phyloP scores from a whole-genome alignment of 2,329 filamentous ascomycete genomes.

The Alternaria sp. region DNA sequence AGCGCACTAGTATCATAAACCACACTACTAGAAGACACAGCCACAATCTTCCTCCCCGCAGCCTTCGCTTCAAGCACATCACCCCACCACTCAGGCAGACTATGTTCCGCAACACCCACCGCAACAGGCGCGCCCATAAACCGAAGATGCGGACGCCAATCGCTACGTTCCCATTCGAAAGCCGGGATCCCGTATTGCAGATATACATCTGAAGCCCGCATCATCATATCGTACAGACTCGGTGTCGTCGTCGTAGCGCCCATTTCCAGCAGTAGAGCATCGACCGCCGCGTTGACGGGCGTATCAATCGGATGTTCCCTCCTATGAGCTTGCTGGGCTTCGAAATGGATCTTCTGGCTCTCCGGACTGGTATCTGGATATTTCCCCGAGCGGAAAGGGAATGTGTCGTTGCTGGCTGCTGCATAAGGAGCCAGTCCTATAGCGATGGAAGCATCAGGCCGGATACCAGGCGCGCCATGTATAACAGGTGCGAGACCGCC shows the following conservation, averaged over 20 bases:
- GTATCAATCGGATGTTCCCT: conserved; percentile 11
- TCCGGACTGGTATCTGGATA: conserved; percentile 13
- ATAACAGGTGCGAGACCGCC: conserved; percentile 38
- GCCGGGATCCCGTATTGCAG: conserved; percentile 45
- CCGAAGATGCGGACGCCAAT: conserved; percentile 49
- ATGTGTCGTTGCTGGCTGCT: conserved; percentile 17
- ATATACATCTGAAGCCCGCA: conserved; percentile 26
- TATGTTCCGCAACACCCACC: conserved; percentile 13
- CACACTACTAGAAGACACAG: conserved; percentile 57
- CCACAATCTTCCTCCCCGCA: conserved; percentile 49
- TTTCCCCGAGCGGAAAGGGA: conserved; percentile 17
- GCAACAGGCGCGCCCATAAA: conserved; percentile 49
- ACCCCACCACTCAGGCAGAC: conserved; percentile 55
- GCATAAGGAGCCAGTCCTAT: conserved; percentile 43
- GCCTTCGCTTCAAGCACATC: conserved; percentile 50
- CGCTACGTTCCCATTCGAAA: conserved; percentile 44
- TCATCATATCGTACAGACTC: conserved; percentile 28
- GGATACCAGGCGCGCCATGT: conserved; percentile 48
- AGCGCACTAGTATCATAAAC: conserved; percentile 50
- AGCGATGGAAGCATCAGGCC: conserved; percentile 47
- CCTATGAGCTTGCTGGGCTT: conserved; percentile 6
- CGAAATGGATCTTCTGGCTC: conserved; percentile 12
- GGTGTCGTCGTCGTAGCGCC: conserved; percentile 1
- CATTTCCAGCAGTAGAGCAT: conserved; percentile 11
- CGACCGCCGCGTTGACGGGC: conserved; percentile 17